Percentiles rank a stretch among this genome's conserved stretches.
These are phyloP conservation scores for Metarhizium robertsii DNA, from an alignment of 2,329 filamentous ascomycete species.

Conservation along the genomic window DNA sequence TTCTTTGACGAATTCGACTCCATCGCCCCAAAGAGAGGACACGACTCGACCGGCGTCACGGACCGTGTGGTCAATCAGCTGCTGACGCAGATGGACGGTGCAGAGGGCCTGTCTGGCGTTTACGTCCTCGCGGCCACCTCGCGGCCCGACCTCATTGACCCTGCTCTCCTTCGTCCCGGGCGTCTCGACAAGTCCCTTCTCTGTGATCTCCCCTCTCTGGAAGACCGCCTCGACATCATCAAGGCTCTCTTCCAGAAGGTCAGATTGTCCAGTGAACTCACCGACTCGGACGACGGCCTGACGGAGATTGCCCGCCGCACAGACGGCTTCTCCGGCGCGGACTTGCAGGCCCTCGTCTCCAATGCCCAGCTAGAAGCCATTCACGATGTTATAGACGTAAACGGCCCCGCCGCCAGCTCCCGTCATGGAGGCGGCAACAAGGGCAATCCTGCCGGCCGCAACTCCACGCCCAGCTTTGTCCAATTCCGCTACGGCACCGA, in stretches of 20 bases:
- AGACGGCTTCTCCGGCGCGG: slow-evolving; percentile 86
- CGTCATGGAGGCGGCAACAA: slow-evolving; percentile 24
- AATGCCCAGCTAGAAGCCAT: slow-evolving; percentile 97
- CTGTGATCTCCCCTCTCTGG: slow-evolving; percentile 73
- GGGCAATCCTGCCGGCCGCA: slow-evolving; percentile 18
- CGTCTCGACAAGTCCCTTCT: slow-evolving; percentile 88
- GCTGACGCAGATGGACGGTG: slow-evolving; percentile 97
- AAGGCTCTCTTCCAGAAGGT: slow-evolving; percentile 75
- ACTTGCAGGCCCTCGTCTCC: slow-evolving; percentile 88
- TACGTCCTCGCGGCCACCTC: slow-evolving; percentile 95
- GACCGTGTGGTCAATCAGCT: slow-evolving; percentile 98
- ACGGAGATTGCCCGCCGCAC: slow-evolving; percentile 70
- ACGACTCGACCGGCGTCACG: slow-evolving; percentile 96
- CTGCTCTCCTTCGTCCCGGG: slow-evolving; percentile 81
- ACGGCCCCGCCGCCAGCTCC: slow-evolving; percentile 32
- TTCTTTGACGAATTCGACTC: slow-evolving; percentile 99
- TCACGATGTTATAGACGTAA: slow-evolving; percentile 69
- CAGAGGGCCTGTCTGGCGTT: slow-evolving; percentile 87
- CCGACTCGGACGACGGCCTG: slow-evolving; percentile 45
- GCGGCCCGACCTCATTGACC: slow-evolving; percentile 89
- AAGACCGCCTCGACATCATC: slow-evolving; percentile 84
- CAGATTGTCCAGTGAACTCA: slow-evolving; percentile 58
- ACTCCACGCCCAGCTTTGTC: slow-evolving; percentile 49
- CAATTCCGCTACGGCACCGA: slow-evolving; percentile 75
- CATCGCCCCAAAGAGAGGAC: slow-evolving; percentile 92